Evolutionary conservation across 2,329 filamentous ascomycete genomes (phyloP), one percentile per base, ranked within the genome.

Genomic region (Hypoxylon sp.): DNA sequence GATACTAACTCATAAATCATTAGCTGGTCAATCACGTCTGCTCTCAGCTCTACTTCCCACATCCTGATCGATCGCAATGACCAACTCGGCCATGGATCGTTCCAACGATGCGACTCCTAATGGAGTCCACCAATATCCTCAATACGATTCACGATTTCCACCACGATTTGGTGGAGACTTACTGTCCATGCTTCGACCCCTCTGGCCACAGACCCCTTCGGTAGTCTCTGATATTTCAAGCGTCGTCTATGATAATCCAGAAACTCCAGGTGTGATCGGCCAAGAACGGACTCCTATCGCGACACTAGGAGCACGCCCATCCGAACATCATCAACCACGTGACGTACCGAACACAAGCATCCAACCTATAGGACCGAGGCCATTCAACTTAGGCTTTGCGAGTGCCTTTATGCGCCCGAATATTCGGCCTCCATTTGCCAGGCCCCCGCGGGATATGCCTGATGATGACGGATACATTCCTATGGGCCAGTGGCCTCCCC

Each of bases 381-480:
- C 27, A 12, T 8, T 30, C n/a, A 25, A n/a, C 8, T 16, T 29
- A 3, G 29, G 5, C 9, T 50, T 50, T 30, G 29, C 29, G 11
- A 48, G 14, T 12, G 5, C 27, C 19, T 37, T 51, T 8, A 14
- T 51, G 11, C 14, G 30, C n/a, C 29, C 32, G 2, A 5, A 9
- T 37, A 39, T 7, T 27, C 14, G 43, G 27, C 43, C 43, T 14
- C 11, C 43, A 4, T n/a, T 5, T 3, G 19, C 3, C 3, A 9
- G 4, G 32, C 46, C 16, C 3, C 29, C 9, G 2, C 45, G n/a
- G 23, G 2, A n/a, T 4, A 12, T 6, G 7, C 27, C 46, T 23
- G 5, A 32, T 11, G 52, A 37, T 2, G 30, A 27, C 30, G 59
- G 59, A 39, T 66, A 51, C 21, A 21, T 39, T 6, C 59, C 64